These are phyloP conservation scores for Hypoxylon sp. DNA, from an alignment of 2,329 filamentous ascomycete genomes.

Conservation along the genomic window DNA sequence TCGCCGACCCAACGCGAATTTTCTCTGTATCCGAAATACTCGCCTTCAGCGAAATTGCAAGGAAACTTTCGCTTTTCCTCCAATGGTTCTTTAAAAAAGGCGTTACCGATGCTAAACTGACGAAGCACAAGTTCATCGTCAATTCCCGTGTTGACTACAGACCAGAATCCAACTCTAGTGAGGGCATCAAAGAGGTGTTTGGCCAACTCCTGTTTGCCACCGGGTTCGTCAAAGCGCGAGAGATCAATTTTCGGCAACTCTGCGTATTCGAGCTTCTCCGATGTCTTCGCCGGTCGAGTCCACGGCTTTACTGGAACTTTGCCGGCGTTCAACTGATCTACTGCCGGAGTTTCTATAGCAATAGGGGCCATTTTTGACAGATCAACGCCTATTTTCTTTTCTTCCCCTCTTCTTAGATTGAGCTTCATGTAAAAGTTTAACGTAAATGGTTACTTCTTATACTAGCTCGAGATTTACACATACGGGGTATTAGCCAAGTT, in stretches of 20 bases:
- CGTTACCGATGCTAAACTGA: slow-evolving; percentile 47
- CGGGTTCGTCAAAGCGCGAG: slow-evolving; percentile 64
- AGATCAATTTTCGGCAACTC: slow-evolving; percentile 69
- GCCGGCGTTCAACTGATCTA: slow-evolving; percentile 11
- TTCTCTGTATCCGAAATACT: slow-evolving; percentile 56
- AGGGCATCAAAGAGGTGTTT: slow-evolving; percentile 67
- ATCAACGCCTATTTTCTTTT: neutral
- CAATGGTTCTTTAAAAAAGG: slow-evolving; percentile 46
- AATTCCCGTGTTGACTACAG: slow-evolving; percentile 53
- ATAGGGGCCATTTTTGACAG: slow-evolving; percentile 51
- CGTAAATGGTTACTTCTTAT: slow-evolving; percentile 15
- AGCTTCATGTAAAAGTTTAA: neutral
- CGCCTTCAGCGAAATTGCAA: slow-evolving; percentile 51
- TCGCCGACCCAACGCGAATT: slow-evolving; percentile 56
- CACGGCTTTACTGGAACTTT: slow-evolving; percentile 53
- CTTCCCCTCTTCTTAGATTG: neutral
- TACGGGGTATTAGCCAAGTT: neutral
- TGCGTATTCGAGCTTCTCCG: slow-evolving; percentile 60
- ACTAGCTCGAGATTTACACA: neutral
- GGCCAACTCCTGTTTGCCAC: slow-evolving; percentile 66
- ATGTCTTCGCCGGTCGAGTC: slow-evolving; percentile 51
- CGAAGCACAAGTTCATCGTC: slow-evolving; percentile 47
- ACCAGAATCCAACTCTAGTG: slow-evolving; percentile 63
- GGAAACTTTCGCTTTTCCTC: slow-evolving; percentile 48
- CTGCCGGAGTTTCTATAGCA: slow-evolving; percentile 41